A percentile compares a stretch with the other conserved stretches of the same genome.
Evolutionary conservation across 2,329 filamentous ascomycete species (phyloP).

Genomic region (Pseudogymnoascus sp.): DNA sequence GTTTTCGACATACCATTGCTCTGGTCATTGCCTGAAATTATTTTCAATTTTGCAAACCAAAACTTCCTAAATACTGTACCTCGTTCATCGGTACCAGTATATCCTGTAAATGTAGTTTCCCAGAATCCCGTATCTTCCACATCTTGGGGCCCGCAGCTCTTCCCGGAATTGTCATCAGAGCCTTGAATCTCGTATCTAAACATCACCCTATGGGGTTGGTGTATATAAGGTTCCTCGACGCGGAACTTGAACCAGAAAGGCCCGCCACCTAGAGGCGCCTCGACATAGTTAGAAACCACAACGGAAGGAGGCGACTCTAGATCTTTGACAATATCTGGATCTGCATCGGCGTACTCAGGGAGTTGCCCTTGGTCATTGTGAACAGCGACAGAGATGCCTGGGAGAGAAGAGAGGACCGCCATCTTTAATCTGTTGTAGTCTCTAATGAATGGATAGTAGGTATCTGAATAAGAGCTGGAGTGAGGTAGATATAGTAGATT

Average conservation of each 20-base stretch:
- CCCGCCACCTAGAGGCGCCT: background rate
- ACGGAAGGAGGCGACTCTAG: background rate
- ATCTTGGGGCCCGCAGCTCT: background rate
- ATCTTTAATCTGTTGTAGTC: background rate
- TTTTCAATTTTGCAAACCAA: background rate
- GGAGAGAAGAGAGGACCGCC: background rate
- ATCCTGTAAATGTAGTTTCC: background rate
- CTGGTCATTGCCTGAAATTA: background rate
- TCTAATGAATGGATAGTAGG: background rate
- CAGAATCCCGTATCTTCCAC: background rate
- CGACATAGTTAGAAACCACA: background rate
- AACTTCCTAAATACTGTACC: background rate
- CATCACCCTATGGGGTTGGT: background rate
- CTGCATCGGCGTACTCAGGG: background rate
- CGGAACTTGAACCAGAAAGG: background rate
- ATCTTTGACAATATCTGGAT: background rate
- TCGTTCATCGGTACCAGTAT: background rate
- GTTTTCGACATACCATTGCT: background rate
- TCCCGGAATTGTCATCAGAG: background rate
- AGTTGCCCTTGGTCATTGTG: background rate
- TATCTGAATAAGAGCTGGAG: background rate
- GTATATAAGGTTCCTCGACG: background rate
- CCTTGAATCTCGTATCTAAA: background rate
- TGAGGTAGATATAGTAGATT: background rate
- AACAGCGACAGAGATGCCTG: background rate